phyloP scores from a whole-genome alignment of 108 stramenopile genomes.

The Mayamaea pseudoterrestris region DNA sequence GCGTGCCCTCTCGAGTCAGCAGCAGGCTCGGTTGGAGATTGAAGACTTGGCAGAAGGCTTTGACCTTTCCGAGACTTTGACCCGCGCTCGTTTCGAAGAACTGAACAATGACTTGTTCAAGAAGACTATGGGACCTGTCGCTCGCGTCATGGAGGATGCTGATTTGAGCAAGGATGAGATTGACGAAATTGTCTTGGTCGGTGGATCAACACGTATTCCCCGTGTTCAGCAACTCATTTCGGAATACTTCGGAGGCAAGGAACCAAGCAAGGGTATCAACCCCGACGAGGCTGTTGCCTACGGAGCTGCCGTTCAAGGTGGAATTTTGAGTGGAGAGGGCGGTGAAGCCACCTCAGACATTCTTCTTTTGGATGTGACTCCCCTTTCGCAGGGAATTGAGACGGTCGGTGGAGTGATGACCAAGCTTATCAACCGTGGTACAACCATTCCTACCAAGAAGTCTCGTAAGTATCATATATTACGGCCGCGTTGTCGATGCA shows the following conservation, averaged over 20 bases:
- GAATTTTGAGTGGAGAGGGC: slow-evolving; percentile 69
- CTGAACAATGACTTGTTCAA: slow-evolving; percentile 90
- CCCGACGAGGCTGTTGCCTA: slow-evolving; percentile 85
- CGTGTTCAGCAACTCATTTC: slow-evolving; percentile 73
- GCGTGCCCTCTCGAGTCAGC: slow-evolving; percentile 86
- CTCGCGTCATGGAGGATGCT: slow-evolving; percentile 86
- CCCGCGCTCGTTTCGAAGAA: slow-evolving; percentile 82
- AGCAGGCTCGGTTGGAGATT: slow-evolving; percentile 93
- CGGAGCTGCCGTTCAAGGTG: slow-evolving; percentile 91
- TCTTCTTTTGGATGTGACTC: slow-evolving; percentile 72
- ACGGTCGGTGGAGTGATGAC: slow-evolving; percentile 93
- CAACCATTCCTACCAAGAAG: slow-evolving; percentile 92
- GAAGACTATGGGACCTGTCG: slow-evolving; percentile 89
- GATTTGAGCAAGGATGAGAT: slow-evolving; percentile 78
- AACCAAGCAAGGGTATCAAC: slow-evolving; percentile 83
- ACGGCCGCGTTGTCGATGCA: background rate
- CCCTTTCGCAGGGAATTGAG: slow-evolving; percentile 85
- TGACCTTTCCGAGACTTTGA: slow-evolving; percentile 88
- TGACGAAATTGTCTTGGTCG: slow-evolving; percentile 83
- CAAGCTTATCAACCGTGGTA: slow-evolving; percentile 86
- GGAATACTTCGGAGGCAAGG: slow-evolving; percentile 93
- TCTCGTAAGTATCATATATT: slow-evolving; percentile 16
- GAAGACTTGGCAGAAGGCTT: slow-evolving; percentile 89
- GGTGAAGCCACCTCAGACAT: slow-evolving; percentile 60
- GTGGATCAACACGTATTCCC: slow-evolving; percentile 90